These are phyloP conservation scores for Hortaea werneckii DNA, from an alignment of 2,329 filamentous ascomycete genomes.

Conservation along the genomic window DNA sequence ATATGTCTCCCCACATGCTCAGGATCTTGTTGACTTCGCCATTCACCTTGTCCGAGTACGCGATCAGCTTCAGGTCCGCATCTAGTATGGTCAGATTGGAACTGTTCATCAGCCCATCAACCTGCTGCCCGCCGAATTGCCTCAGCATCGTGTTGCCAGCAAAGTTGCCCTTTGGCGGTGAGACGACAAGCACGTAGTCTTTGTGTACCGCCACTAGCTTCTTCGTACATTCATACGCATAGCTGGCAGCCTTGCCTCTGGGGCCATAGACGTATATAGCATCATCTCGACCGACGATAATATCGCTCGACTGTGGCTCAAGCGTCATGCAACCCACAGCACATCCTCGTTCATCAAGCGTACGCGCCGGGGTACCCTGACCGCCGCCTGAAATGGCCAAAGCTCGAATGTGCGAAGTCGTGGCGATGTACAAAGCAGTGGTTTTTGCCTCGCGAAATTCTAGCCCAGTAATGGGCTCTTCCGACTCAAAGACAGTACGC, in stretches of 20 bases:
- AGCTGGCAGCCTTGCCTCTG: conserved; percentile 75
- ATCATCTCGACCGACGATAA: conserved; percentile 89
- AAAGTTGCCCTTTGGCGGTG: conserved; percentile 56
- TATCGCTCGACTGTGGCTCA: conserved; percentile 67
- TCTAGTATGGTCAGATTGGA: conserved; percentile 88
- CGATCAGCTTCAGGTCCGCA: conserved; percentile 78
- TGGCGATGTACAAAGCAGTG: conserved; percentile 84
- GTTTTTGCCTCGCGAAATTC: conserved; percentile 56
- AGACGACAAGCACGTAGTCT: conserved; percentile 80
- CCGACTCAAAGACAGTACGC: conserved; percentile 88
- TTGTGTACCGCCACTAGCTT: conserved; percentile 67
- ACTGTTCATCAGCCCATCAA: conserved; percentile 73
- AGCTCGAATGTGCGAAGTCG: conserved; percentile 77
- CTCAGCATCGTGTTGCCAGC: conserved; percentile 53
- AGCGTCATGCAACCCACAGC: conserved; percentile 91
- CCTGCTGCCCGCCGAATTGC: conserved; percentile 60
- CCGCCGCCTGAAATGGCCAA: conserved; percentile 79
- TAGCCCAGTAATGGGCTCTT: conserved; percentile 89
- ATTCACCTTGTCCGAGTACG: conserved; percentile 75
- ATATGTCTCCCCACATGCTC: conserved; percentile 82
- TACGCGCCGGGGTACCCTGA: conserved; percentile 78
- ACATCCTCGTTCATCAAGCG: conserved; percentile 81
- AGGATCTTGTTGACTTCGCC: conserved; percentile 73
- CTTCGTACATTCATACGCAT: conserved; percentile 86
- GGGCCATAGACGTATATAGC: conserved; percentile 88